phyloP scores from a whole-genome alignment of 306 rosid genomes.

The Crotalaria pallida region DNA sequence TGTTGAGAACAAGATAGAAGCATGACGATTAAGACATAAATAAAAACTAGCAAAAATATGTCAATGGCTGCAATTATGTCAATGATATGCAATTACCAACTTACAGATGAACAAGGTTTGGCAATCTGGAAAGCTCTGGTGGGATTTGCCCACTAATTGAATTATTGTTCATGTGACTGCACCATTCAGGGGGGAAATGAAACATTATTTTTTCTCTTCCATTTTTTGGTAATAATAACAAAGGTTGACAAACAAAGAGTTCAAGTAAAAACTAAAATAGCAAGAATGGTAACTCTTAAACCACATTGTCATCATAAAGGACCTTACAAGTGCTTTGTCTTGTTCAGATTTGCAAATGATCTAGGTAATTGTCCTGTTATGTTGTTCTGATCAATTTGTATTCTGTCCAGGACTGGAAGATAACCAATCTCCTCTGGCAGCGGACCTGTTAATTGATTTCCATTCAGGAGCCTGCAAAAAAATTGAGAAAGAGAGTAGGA shows the following conservation, averaged over 20 bases:
- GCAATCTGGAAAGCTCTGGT: conserved; percentile 52
- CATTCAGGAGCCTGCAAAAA: conserved; percentile 69
- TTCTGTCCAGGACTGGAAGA: conserved; percentile 54
- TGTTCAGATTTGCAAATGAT: conserved; percentile 64
- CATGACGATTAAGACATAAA: not conserved
- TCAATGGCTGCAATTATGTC: not conserved
- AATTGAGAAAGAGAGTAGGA: not conserved
- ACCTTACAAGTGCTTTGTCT: conserved; percentile 72
- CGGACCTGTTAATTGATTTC: conserved; percentile 69
- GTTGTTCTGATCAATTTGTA: conserved; percentile 71
- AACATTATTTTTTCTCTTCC: conserved; percentile 20
- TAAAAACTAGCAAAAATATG: not conserved
- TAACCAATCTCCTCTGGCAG: conserved; percentile 80
- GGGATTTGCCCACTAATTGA: conserved; percentile 88
- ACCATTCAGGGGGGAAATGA: conserved; percentile 12
- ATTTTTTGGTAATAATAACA: not conserved
- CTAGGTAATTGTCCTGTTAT: conserved; percentile 73
- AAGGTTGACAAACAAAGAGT: conserved; percentile 6
- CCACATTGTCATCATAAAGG: conserved; percentile 20
- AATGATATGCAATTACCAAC: conserved; percentile 25
- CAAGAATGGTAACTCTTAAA: conserved; percentile 4
- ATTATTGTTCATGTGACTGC: conserved; percentile 98
- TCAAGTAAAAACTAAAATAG: not conserved
- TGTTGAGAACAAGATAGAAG: conserved; percentile 17
- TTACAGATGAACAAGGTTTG: conserved; percentile 73